These are phyloP conservation scores for Lentinus brumalis DNA, from an alignment of 768 basidiomycete genomes.

Conservation along the genomic window DNA sequence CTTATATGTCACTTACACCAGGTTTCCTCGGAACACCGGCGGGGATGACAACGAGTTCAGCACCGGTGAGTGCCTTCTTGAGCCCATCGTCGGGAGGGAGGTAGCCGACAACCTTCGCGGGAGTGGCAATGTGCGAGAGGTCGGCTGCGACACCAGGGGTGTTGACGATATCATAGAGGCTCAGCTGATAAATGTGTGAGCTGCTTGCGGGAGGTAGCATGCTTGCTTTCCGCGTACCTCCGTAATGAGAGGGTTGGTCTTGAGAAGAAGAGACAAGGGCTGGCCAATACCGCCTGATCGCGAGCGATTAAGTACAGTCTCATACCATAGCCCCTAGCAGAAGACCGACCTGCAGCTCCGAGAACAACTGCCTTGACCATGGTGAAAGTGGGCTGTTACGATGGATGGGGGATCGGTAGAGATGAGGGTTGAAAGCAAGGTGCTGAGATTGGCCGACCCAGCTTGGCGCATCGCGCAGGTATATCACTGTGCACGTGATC, in stretches of 20 bases:
- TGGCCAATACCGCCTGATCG: constrained; percentile 90
- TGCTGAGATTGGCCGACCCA: background rate
- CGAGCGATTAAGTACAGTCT: constrained; percentile 7
- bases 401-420: constrained; percentile 7
- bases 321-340: background rate
- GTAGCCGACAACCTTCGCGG: constrained; percentile 82
- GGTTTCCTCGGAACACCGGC: constrained; percentile 97
- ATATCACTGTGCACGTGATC: constrained; percentile 21
- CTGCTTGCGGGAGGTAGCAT: background rate
- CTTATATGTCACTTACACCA: constrained; percentile 56
- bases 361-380: constrained; percentile 91
- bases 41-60: constrained; percentile 91
- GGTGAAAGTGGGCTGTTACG: constrained; percentile 11
- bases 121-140: constrained; percentile 90
- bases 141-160: constrained; percentile 97
- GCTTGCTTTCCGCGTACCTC: constrained; percentile 46
- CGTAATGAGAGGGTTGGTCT: constrained; percentile 79
- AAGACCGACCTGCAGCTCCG: constrained; percentile 80
- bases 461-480: constrained; percentile 7
- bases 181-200: constrained; percentile 51
- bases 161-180: constrained; percentile 95
- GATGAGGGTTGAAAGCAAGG: constrained; percentile 8
- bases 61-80: constrained; percentile 79
- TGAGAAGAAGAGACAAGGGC: constrained; percentile 90
- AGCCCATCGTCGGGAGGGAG: constrained; percentile 80